Conservation (phyloP, 768 basidiomycete genomes). For the Lanmaoa pseudosensibilis region DNA sequence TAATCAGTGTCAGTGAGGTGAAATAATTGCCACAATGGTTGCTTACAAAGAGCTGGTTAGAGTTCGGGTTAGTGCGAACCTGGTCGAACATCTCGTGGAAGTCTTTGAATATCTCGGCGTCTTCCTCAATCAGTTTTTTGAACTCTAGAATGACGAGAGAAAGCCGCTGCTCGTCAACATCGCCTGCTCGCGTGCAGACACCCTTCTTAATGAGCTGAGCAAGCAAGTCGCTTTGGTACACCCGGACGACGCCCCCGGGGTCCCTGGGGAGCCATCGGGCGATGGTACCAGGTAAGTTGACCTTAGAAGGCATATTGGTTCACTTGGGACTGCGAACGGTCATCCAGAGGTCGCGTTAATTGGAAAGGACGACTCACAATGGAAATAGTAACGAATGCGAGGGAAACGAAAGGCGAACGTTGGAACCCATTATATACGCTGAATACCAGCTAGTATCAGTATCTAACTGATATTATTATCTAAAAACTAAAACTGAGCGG, state of each 20-base stretch:
- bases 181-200: constrained; percentile 7
- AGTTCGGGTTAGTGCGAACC: background rate
- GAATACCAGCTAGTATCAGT: background rate
- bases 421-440: constrained; percentile 3
- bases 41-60: constrained; percentile 7
- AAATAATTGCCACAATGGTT: background rate
- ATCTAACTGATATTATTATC: no score
- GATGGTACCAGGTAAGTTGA: constrained; percentile 22
- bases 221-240: constrained; percentile 25
- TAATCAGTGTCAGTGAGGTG: background rate
- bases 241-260: constrained; percentile 1
- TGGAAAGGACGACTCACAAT: constrained; percentile 1
- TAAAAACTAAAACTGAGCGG: background rate
- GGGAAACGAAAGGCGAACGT: background rate
- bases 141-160: constrained; percentile 18
- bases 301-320: constrained; percentile 15
- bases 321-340: background rate
- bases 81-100: constrained; percentile 27
- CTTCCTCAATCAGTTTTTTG: constrained; percentile 24
- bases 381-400: background rate
- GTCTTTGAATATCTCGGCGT: constrained; percentile 18
- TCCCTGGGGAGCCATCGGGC: constrained; percentile 21
- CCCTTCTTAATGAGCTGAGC: constrained; percentile 18
- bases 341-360: background rate
- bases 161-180: constrained; percentile 9